Conservation (phyloP, 1,139 yeast genomes). For the Lodderomyces elongisporus region DNA sequence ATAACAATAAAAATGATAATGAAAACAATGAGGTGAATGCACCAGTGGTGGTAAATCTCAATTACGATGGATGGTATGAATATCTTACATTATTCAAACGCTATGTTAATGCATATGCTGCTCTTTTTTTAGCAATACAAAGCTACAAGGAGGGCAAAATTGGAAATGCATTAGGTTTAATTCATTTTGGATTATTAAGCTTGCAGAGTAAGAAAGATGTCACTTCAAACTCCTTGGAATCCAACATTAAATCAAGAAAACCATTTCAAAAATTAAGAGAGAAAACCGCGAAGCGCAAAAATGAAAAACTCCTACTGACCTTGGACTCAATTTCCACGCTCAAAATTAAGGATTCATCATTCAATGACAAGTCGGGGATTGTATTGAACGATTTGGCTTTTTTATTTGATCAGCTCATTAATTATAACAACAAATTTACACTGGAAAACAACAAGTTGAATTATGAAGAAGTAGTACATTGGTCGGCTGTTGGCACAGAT, state of each 20-base stretch:
- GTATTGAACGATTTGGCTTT: constrained; percentile 35
- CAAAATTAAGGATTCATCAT: constrained; percentile 32
- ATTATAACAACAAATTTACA: constrained; percentile 33
- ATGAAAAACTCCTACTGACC: constrained; percentile 28
- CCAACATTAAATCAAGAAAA: constrained; percentile 9
- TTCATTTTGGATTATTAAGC: constrained; percentile 34
- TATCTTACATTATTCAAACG: constrained; percentile 30
- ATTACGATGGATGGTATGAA: constrained; percentile 27
- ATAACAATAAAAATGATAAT: constrained; percentile 4
- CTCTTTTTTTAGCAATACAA: constrained; percentile 39
- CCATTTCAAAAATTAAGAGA: constrained; percentile 19
- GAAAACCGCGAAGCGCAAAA: constrained; percentile 24
- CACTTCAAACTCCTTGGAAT: neutral
- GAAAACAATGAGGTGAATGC: too few relatives aligned
- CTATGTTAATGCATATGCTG: constrained; percentile 40
- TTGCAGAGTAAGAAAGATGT: constrained; percentile 31
- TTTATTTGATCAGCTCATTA: constrained; percentile 37
- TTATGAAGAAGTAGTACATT: constrained; percentile 34
- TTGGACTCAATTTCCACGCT: constrained; percentile 36
- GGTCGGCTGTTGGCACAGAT: constrained; percentile 35
- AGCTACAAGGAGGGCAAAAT: constrained; percentile 36
- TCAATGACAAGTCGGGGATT: constrained; percentile 31
- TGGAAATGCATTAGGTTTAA: constrained; percentile 41
- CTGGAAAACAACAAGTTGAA: constrained; percentile 40
- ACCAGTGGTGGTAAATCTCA: constrained; percentile 13